Evolutionary conservation across 2,329 filamentous ascomycete species (phyloP).

Genomic region (Botrytis medusae): DNA sequence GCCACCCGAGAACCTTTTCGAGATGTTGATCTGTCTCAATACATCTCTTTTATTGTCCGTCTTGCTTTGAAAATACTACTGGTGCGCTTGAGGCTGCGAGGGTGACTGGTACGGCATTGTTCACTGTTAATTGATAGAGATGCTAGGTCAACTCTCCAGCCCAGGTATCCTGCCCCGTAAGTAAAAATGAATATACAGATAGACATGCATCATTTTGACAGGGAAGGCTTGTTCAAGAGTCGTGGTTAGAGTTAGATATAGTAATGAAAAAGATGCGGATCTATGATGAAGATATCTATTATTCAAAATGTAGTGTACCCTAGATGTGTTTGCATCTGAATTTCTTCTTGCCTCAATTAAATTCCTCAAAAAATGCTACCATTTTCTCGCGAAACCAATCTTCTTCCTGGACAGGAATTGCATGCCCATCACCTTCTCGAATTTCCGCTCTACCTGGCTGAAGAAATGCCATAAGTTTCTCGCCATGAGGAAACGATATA

Average conservation of each 20-base stretch:
- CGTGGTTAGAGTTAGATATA: too few relatives aligned
- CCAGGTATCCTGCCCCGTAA: neutral
- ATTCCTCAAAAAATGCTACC: slow-evolving; percentile 4
- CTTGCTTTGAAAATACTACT: neutral
- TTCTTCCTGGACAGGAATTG: slow-evolving; percentile 68
- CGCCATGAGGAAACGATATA: slow-evolving; percentile 70
- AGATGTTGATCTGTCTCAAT: neutral
- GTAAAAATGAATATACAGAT: neutral
- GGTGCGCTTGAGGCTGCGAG: neutral
- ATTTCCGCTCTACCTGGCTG: slow-evolving; percentile 60
- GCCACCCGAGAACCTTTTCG: neutral
- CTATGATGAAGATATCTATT: neutral
- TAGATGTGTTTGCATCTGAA: too few relatives aligned
- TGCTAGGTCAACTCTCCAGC: neutral
- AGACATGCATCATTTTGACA: neutral
- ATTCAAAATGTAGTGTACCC: neutral
- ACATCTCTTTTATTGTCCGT: neutral
- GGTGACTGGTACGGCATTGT: neutral
- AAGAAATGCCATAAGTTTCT: slow-evolving; percentile 65
- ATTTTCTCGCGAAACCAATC: slow-evolving; percentile 62
- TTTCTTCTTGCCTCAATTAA: neutral
- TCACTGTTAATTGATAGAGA: neutral
- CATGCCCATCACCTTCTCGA: slow-evolving; percentile 73
- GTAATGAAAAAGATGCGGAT: neutral
- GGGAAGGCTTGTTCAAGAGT: neutral